These are phyloP conservation scores for Austroboletus eburneus DNA, from an alignment of 768 basidiomycete species.

Conservation along the genomic window DNA sequence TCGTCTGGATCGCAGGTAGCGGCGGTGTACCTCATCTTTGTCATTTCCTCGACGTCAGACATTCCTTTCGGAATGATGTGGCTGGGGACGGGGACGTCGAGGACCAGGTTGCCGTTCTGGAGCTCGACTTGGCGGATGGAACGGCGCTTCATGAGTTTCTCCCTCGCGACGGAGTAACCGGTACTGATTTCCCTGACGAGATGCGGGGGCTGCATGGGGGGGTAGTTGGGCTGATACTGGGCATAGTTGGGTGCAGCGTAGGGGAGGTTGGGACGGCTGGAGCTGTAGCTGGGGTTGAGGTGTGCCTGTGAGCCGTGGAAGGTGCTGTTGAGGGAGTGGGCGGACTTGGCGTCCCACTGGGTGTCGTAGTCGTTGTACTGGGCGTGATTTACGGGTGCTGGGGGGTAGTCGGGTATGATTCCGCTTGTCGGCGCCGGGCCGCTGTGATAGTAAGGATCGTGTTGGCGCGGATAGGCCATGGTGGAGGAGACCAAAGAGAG, in stretches of 20 bases:
- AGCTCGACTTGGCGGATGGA: conserved; percentile 78
- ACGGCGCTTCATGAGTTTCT: conserved; percentile 79
- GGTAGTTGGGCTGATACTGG: conserved; percentile 47
- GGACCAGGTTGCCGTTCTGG: conserved; percentile 77
- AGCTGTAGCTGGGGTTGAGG: conserved; percentile 59
- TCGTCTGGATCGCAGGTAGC: conserved; percentile 89
- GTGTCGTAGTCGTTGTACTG: conserved; percentile 43
- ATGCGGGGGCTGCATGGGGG: conserved; percentile 51
- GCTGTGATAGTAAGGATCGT: conserved; percentile 46
- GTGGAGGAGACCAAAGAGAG: background rate
- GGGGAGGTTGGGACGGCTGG: conserved; percentile 42
- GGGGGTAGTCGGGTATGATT: conserved; percentile 36
- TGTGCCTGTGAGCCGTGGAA: conserved; percentile 69
- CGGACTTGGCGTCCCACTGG: conserved; percentile 50
- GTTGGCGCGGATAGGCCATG: conserved; percentile 54
- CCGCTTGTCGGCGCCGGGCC: conserved; percentile 30
- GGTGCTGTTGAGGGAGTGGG: conserved; percentile 56
- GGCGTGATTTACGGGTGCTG: conserved; percentile 25
- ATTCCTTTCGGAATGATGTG: conserved; percentile 71
- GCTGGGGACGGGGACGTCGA: conserved; percentile 77
- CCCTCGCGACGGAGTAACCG: conserved; percentile 66
- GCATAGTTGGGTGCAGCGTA: conserved; percentile 42
- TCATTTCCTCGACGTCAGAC: conserved; percentile 64
- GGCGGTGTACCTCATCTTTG: conserved; percentile 84
- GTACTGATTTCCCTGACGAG: conserved; percentile 44